These are phyloP conservation scores for Nemania serpens DNA, from an alignment of 2,329 filamentous ascomycete genomes.

Conservation along the genomic window DNA sequence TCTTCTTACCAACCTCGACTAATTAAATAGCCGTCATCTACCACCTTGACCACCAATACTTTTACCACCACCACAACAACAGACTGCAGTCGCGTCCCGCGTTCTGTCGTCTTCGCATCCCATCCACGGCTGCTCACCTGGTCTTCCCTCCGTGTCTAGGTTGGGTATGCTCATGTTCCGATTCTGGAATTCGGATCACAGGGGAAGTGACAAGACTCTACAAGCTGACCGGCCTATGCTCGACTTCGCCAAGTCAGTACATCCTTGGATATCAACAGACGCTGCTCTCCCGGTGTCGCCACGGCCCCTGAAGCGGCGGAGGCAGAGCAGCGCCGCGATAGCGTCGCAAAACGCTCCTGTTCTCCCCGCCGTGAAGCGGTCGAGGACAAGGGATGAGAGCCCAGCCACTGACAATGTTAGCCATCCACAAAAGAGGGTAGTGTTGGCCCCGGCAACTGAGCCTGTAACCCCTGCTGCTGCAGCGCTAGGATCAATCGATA, in stretches of 20 bases:
- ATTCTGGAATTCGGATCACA: conserved; percentile 63
- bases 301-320: conserved; percentile 39
- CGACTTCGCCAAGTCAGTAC: conserved; percentile 42
- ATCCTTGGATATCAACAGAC: conserved; percentile 42
- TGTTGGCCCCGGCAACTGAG: conserved; percentile 31
- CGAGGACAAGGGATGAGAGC: conserved; percentile 44
- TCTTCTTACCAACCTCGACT: conserved; percentile 7
- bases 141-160: conserved; percentile 31
- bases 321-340: conserved; percentile 43
- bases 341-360: conserved; percentile 34
- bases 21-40: conserved; percentile 3
- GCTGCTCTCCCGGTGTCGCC: conserved; percentile 32
- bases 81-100: conserved; percentile 6
- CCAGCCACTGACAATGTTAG: conserved; percentile 29
- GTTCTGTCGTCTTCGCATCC: conserved; percentile 9
- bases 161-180: conserved; percentile 62
- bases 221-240: conserved; percentile 50
- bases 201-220: conserved; percentile 59
- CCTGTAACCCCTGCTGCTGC: conserved; percentile 13
- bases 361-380: conserved; percentile 49
- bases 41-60: conserved; percentile 8
- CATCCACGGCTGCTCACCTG: conserved; percentile 15
- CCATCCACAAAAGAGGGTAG: conserved; percentile 41
- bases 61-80: neutral
- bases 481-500: conserved; percentile 29